Conservation (phyloP, 73 alveolate genomes). For the Paramecium pentaurelia region DNA sequence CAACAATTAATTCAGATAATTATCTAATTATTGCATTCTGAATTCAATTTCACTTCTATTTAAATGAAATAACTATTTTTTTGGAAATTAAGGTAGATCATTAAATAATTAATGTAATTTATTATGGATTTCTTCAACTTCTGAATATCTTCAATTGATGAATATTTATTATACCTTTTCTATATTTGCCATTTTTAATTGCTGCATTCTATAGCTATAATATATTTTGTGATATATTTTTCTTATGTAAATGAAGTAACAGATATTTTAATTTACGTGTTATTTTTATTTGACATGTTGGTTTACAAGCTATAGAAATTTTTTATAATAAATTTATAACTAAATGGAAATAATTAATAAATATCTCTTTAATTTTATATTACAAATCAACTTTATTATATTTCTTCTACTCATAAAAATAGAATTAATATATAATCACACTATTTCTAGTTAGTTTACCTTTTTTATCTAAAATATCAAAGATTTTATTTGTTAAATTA, state of each 20-base stretch:
- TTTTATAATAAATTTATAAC: too few relatives aligned
- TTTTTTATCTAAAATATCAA: too few relatives aligned
- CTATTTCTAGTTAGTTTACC: too few relatives aligned
- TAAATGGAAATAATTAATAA: too few relatives aligned
- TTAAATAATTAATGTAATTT: constrained; percentile 20
- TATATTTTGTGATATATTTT: not conserved
- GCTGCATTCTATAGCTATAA: not conserved
- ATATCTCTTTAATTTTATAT: too few relatives aligned
- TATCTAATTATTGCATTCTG: constrained; percentile 24
- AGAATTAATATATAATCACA: too few relatives aligned
- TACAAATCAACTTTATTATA: too few relatives aligned
- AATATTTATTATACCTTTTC: not conserved
- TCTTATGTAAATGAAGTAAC: not conserved
- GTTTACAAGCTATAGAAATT: not conserved
- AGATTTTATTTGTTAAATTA: too few relatives aligned
- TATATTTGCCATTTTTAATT: not conserved
- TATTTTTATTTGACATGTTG: not conserved
- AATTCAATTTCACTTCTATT: constrained; percentile 45
- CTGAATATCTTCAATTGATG: constrained; percentile 32
- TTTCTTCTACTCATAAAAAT: too few relatives aligned
- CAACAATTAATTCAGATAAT: constrained; percentile 38
- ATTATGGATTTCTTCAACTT: constrained; percentile 42
- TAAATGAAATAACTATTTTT: not conserved
- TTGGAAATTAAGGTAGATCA: constrained; percentile 51
- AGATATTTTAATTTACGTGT: not conserved